Evolutionary conservation across 1,284 basidiomycete species (phyloP), one percentile per base, ranked within the genome.

Genomic region (Xanthoconium separans): DNA sequence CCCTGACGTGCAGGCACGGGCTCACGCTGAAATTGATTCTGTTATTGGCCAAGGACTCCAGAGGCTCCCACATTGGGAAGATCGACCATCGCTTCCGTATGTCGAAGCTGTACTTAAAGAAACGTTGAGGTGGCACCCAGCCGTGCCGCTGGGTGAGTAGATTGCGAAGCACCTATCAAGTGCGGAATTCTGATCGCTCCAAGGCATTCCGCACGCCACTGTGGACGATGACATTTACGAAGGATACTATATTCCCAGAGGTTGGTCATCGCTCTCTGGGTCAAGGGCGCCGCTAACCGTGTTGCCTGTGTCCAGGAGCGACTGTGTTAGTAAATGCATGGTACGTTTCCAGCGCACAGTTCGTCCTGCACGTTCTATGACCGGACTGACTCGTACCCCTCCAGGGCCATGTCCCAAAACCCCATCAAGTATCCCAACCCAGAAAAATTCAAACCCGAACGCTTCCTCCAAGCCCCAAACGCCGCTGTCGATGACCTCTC

Each of bases 71-170:
- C 60, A 66, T 6, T 71, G 76, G 37, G 65, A 66, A 4, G 75
- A 81, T 37, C 60, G 76, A 4, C 50, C 58, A 2, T 64, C 61
- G 13, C 64, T 84, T 22, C 69, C 66, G 1, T 84, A 80, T 61
- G 61, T 84, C 1, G 63, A 70, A 13, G 80, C 80, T 0, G 58
- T 82, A 1, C 58, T 82, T 49, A 80, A 78, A 56, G 84, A 84
- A 63, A 73, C 79, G 2, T 59, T 82, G 45, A 70, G 83, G 29
- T 84, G 75, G 69, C 71, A 76, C 5, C 77, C 79, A 4, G 70
- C 76, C 4, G 71, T 64, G 3, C 79, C 78, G 12, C 53, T 68
- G 1, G 60, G 68, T 62, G 55, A 33, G 54, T 34, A 29, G 29
- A 20, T 22, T 24, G 18, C 31, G 6, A 24, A 2, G 15, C 37